Conservation (phyloP, 2,329 filamentous ascomycete genomes). For the Aspergillus jensenii region DNA sequence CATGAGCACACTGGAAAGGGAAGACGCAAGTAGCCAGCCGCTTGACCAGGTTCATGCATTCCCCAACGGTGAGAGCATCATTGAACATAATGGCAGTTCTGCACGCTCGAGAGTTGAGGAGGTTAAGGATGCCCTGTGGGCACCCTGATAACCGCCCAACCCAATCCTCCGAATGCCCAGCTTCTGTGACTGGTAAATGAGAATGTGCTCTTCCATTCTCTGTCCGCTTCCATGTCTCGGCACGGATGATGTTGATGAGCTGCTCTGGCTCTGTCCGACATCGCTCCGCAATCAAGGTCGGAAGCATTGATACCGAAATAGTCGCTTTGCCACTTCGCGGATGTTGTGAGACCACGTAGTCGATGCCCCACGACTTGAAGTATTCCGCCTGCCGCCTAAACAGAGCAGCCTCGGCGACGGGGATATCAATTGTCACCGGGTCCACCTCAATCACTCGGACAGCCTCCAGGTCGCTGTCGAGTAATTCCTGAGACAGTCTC, state of each 20-base stretch:
- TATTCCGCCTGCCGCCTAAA: conserved; percentile 55
- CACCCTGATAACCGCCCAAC: conserved; percentile 65
- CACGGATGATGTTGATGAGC: conserved; percentile 70
- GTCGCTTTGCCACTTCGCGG: conserved; percentile 10
- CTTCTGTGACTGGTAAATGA: conserved; percentile 2
- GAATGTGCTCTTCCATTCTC: conserved; percentile 38
- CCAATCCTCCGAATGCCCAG: conserved; percentile 46
- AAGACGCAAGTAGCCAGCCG: conserved; percentile 44
- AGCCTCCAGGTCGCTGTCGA: conserved; percentile 1
- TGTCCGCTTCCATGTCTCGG: conserved; percentile 68
- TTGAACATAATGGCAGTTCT: conserved; percentile 54
- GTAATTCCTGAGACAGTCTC: conserved; percentile 62
- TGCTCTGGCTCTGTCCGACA: conserved; percentile 71
- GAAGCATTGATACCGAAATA: conserved; percentile 61
- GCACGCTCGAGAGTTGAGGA: conserved; percentile 51
- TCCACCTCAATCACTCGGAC: conserved; percentile 28
- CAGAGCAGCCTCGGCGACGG: conserved; percentile 58
- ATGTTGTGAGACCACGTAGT: conserved; percentile 52
- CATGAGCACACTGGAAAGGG: conserved; percentile 53
- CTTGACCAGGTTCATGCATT: conserved; percentile 41
- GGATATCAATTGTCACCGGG: conserved; percentile 65
- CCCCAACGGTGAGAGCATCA: conserved; percentile 37
- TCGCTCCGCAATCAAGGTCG: conserved; percentile 71
- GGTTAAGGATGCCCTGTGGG: conserved; percentile 71
- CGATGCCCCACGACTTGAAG: conserved; percentile 74